These are phyloP conservation scores for Thraustochytrium striatum DNA, from an alignment of 352 stramenopile genomes.

Conservation along the genomic window DNA sequence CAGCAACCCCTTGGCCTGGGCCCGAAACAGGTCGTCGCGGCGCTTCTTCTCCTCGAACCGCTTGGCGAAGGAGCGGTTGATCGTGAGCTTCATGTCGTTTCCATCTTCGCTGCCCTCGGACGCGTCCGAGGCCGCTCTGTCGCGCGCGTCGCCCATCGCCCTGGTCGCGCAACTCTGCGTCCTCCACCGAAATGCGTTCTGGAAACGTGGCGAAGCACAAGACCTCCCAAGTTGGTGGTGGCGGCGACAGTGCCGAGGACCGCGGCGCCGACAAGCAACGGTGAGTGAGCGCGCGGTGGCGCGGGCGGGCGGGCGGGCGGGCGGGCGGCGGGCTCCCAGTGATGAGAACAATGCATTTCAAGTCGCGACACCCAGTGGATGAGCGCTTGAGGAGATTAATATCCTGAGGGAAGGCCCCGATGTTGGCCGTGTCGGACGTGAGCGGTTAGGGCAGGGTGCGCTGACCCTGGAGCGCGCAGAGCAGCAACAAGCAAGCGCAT, in stretches of 20 bases:
- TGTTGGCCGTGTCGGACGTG: no score
- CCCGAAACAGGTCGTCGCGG: not conserved
- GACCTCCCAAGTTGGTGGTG: not conserved
- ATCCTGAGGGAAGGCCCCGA: no score
- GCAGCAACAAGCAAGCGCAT: no score
- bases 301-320: not conserved
- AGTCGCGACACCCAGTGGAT: no score
- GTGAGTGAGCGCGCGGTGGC: not conserved
- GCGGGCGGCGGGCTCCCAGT: not conserved
- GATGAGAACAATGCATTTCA: constrained; percentile 12
- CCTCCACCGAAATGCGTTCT: not conserved
- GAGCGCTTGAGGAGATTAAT: constrained; percentile 44
- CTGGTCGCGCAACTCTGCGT: not conserved
- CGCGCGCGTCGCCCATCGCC: not conserved
- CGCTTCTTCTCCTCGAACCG: constrained; percentile 42
- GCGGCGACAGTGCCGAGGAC: not conserved
- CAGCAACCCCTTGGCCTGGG: constrained; percentile 1
- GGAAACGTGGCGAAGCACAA: not conserved
- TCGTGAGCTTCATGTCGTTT: not conserved
- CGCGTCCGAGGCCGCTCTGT: not conserved
- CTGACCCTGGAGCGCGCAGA: no score
- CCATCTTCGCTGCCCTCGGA: not conserved
- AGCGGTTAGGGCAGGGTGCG: no score
- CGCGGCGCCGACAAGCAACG: not conserved
- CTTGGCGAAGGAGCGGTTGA: not conserved